phyloP scores from a whole-genome alignment of 176 grass and related monocot genomes.

The Triticum monococcum region DNA sequence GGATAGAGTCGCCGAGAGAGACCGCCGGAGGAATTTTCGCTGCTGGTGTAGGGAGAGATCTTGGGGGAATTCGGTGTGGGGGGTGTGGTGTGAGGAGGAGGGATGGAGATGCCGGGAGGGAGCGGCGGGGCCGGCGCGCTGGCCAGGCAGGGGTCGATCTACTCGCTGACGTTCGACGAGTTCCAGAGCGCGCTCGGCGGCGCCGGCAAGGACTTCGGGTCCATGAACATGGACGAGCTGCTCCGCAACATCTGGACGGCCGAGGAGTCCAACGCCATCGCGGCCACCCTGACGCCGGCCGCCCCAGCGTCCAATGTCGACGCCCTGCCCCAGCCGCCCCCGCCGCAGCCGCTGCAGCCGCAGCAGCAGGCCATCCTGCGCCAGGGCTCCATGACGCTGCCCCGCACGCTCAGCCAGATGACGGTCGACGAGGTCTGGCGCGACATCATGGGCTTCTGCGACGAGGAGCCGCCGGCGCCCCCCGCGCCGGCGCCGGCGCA shows the following conservation, averaged over 20 bases:
- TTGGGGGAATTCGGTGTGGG: constrained; percentile 1
- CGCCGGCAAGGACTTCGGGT: constrained; percentile 74
- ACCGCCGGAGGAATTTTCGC: not conserved
- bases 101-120: constrained; percentile 64
- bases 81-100: not conserved
- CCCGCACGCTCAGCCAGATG: constrained; percentile 81
- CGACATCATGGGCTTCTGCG: constrained; percentile 45
- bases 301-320: not conserved
- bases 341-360: not conserved
- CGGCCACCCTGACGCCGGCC: not conserved
- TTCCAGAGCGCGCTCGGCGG: constrained; percentile 74
- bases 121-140: constrained; percentile 39
- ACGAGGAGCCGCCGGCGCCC: not conserved
- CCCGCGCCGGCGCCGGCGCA: not conserved
- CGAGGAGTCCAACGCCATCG: constrained; percentile 78
- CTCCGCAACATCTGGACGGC: constrained; percentile 88
- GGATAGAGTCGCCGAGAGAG: not conserved
- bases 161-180: constrained; percentile 87
- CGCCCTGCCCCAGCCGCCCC: not conserved
- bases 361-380: constrained; percentile 45
- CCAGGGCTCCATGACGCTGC: constrained; percentile 77
- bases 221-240: constrained; percentile 98
- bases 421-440: constrained; percentile 88
- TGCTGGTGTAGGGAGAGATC: not conserved
- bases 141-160: constrained; percentile 73